These are phyloP conservation scores for Haberlea rhodopensis DNA, from an alignment of 257 asterid species.

Conservation along the genomic window DNA sequence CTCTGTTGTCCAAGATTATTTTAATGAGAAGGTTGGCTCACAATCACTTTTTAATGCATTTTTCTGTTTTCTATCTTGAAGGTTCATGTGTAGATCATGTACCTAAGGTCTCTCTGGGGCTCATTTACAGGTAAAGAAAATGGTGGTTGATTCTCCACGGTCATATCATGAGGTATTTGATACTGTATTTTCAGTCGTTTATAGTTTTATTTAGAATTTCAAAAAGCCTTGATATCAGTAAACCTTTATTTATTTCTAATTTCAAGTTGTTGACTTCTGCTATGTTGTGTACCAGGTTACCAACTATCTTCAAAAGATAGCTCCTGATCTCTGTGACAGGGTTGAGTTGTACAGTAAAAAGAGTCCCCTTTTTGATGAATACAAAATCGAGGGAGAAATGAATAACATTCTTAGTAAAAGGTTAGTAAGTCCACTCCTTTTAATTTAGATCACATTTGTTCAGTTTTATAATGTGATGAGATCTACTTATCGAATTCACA, in stretches of 20 bases:
- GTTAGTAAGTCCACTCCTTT: conserved; percentile 37
- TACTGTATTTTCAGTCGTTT: not conserved
- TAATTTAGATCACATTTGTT: conserved; percentile 9
- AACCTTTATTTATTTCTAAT: conserved; percentile 23
- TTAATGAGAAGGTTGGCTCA: conserved; percentile 68
- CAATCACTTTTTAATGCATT: conserved; percentile 7
- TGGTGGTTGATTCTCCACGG: conserved; percentile 95
- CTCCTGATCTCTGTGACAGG: conserved; percentile 89
- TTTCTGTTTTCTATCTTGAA: conserved; percentile 15
- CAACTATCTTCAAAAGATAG: conserved; percentile 94
- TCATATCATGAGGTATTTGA: conserved; percentile 86
- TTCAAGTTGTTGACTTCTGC: conserved; percentile 30
- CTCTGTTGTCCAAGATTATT: conserved; percentile 91
- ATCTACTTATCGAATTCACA: not conserved
- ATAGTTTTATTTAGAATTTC: conserved; percentile 8
- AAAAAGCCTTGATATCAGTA: not conserved
- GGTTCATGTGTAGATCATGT: conserved; percentile 13
- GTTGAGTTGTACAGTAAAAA: conserved; percentile 72
- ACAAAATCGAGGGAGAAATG: conserved; percentile 83
- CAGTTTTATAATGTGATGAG: conserved; percentile 18
- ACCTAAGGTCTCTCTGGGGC: conserved; percentile 26
- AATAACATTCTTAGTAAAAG: conserved; percentile 81
- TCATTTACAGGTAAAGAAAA: conserved; percentile 67
- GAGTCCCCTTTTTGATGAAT: conserved; percentile 86
- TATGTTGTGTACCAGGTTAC: conserved; percentile 60